These are phyloP conservation scores for Dactylellina sp. DNA, from an alignment of 2,329 filamentous ascomycete genomes.

Conservation along the genomic window DNA sequence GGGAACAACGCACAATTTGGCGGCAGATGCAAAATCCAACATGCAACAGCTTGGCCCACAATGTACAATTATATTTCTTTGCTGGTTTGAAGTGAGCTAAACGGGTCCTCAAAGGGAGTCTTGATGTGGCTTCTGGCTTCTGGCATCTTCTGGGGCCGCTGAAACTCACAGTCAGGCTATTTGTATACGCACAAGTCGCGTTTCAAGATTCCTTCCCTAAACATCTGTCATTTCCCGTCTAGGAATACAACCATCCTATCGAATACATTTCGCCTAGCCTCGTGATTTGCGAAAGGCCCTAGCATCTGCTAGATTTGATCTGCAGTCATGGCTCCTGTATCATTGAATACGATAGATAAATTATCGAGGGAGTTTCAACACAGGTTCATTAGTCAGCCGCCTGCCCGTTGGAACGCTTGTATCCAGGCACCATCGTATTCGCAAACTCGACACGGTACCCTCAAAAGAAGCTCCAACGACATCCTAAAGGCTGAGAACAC, in stretches of 20 bases:
- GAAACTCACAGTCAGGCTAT: too few species aligned
- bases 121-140: too few species aligned
- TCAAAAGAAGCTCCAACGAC: neutral
- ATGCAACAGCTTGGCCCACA: too few species aligned
- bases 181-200: too few species aligned
- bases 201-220: neutral
- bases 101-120: too few species aligned
- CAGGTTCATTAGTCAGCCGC: neutral
- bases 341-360: constrained; percentile 20
- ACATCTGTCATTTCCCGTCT: neutral
- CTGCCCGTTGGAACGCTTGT: neutral
- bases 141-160: neutral
- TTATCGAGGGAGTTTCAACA: constrained; percentile 24
- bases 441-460: neutral
- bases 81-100: too few species aligned
- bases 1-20: too few species aligned
- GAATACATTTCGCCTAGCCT: too few species aligned
- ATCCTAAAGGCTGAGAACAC: neutral
- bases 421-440: neutral
- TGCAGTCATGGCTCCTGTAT: constrained; percentile 5
- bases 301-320: too few species aligned
- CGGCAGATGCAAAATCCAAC: too few species aligned
- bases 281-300: too few species aligned
- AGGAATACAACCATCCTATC: neutral
- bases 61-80: too few species aligned